These are phyloP conservation scores for Pterocarpus macrocarpus DNA, from an alignment of 306 rosid species.

Conservation along the genomic window DNA sequence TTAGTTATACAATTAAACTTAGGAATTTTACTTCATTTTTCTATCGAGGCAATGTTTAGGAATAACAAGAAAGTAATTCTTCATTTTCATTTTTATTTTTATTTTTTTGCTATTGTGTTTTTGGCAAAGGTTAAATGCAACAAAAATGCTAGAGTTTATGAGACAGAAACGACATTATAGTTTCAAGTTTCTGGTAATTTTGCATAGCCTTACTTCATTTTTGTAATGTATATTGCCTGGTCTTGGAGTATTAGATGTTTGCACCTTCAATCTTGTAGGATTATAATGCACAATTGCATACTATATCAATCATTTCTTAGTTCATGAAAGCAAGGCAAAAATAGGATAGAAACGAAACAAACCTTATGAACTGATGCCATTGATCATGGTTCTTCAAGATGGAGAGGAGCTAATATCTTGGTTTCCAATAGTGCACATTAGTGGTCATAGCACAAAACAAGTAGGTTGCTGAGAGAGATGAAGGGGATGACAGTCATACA, in stretches of 20 bases:
- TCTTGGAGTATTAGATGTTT: constrained; percentile 26
- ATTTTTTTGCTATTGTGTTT: constrained; percentile 25
- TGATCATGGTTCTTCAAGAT: constrained; percentile 88
- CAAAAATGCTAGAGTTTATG: constrained; percentile 86
- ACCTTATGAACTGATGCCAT: constrained; percentile 79
- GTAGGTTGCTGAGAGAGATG: constrained; percentile 51
- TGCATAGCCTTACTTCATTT: constrained; percentile 35
- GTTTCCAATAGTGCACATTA: constrained; percentile 94
- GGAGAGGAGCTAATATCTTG: constrained; percentile 93
- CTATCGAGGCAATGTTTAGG: not conserved
- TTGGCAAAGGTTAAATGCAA: constrained; percentile 77
- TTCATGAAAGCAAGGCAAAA: constrained; percentile 87
- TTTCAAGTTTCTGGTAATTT: constrained; percentile 88
- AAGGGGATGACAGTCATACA: no score
- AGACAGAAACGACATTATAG: constrained; percentile 82
- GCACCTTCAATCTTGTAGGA: constrained; percentile 59
- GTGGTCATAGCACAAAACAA: constrained; percentile 96
- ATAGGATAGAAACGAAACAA: constrained; percentile 73
- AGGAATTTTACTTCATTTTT: constrained; percentile 21
- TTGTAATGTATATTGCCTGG: constrained; percentile 17
- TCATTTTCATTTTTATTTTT: not conserved
- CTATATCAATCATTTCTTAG: constrained; percentile 80
- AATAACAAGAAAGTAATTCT: constrained; percentile 4
- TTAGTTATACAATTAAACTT: constrained; percentile 12
- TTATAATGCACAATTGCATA: constrained; percentile 90